Evolutionary conservation across 2,329 filamentous ascomycete genomes (phyloP).

Genomic region (Elsinoe arachidis): DNA sequence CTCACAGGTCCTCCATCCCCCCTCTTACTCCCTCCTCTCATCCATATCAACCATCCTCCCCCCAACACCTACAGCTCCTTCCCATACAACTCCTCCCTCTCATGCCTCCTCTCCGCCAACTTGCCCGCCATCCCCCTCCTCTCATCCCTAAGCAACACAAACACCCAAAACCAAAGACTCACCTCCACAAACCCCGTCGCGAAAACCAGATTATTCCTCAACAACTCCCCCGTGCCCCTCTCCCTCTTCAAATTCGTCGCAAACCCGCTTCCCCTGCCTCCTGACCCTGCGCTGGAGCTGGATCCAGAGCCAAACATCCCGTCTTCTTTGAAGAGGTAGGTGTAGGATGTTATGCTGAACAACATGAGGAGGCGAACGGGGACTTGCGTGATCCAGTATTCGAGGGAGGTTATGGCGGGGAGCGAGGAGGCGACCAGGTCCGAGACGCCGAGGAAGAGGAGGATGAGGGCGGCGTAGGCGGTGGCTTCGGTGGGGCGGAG

Average conservation of each 20-base stretch:
- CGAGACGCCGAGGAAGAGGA: constrained; percentile 48
- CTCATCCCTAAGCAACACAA: constrained; percentile 62
- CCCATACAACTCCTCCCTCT: constrained; percentile 27
- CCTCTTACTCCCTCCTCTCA: background rate
- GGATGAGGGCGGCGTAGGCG: constrained; percentile 58
- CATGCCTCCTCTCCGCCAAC: constrained; percentile 28
- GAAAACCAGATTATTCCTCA: constrained; percentile 81
- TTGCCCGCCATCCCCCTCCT: constrained; percentile 28
- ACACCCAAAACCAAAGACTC: constrained; percentile 80
- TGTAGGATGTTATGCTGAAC: constrained; percentile 54
- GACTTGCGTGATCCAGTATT: constrained; percentile 44
- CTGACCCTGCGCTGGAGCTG: constrained; percentile 19
- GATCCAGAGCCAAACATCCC: constrained; percentile 35
- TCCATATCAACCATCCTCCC: background rate
- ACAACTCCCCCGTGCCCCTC: constrained; percentile 42
- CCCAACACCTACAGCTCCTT: constrained; percentile 14
- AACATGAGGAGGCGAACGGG: constrained; percentile 59
- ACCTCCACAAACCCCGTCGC: constrained; percentile 78
- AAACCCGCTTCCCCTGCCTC: constrained; percentile 17
- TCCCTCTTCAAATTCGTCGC: constrained; percentile 15
- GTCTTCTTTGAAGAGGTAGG: constrained; percentile 52
- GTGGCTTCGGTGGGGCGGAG: constrained; percentile 60
- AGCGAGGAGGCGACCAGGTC: constrained; percentile 41
- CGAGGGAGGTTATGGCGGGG: constrained; percentile 33
- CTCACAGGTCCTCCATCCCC: background rate